A percentile compares a stretch with the other conserved stretches of the same genome.
Conservation (phyloP, 2,329 filamentous ascomycete genomes). For the Trichoderma sp. region DNA sequence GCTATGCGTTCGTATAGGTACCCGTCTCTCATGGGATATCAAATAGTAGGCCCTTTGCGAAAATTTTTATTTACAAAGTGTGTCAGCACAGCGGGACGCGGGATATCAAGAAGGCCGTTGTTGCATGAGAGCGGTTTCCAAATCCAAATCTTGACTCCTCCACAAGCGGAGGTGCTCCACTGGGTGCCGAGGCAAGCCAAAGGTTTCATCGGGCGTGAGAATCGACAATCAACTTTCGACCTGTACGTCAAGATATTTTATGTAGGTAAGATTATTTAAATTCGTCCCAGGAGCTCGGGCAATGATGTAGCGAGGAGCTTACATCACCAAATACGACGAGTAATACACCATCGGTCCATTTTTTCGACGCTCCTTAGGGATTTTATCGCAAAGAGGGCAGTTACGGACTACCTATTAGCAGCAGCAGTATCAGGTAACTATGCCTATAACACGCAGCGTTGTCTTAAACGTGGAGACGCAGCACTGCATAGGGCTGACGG, state of each 20-base stretch:
- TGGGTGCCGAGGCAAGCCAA: background rate
- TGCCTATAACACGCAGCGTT: background rate
- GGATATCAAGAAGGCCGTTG: background rate
- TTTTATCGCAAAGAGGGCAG: background rate
- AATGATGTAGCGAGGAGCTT: background rate
- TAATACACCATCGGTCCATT: background rate
- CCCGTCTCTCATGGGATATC: background rate
- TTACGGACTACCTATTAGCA: background rate
- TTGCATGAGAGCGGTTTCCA: background rate
- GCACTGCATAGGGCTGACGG: conserved; percentile 21
- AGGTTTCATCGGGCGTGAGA: background rate
- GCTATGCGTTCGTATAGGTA: background rate
- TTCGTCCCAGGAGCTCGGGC: background rate
- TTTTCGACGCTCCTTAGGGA: background rate
- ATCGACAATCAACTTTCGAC: background rate
- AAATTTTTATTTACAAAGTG: background rate
- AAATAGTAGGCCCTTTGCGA: background rate
- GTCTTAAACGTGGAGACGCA: conserved; percentile 5
- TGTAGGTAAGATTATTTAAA: background rate
- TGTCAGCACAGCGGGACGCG: background rate
- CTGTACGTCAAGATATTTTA: background rate
- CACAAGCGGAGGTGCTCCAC: background rate
- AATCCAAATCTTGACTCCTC: background rate
- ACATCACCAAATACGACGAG: background rate
- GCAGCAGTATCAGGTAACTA: background rate